Evolutionary conservation across 176 grass and related monocot genomes (phyloP).

Genomic region (Raddia distichophylla): DNA sequence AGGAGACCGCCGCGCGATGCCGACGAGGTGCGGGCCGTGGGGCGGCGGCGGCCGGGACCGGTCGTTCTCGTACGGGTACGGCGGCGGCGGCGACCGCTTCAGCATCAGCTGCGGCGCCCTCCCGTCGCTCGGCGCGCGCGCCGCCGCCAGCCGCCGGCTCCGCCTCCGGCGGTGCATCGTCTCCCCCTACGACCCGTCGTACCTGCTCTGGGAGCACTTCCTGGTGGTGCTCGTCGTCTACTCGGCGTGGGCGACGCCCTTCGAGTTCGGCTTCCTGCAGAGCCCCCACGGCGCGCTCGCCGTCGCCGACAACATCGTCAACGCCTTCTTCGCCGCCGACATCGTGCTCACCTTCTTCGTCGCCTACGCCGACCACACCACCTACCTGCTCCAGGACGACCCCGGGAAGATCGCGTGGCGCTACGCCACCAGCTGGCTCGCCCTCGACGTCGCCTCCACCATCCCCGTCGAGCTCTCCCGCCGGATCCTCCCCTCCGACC

Average conservation of each 20-base stretch:
- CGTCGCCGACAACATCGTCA: constrained; percentile 55
- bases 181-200: constrained; percentile 64
- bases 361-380: constrained; percentile 49
- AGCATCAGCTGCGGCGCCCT: constrained; percentile 33
- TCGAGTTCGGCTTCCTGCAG: constrained; percentile 73
- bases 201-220: constrained; percentile 43
- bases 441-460: constrained; percentile 52
- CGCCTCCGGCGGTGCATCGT: constrained; percentile 55
- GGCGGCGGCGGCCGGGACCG: neutral
- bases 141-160: constrained; percentile 32
- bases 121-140: constrained; percentile 56
- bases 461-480: constrained; percentile 30
- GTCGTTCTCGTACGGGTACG: neutral
- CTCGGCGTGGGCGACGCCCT: constrained; percentile 73
- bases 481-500: neutral
- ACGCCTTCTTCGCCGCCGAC: constrained; percentile 71
- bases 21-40: neutral
- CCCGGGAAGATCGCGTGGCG: constrained; percentile 57
- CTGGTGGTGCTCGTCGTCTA: constrained; percentile 57
- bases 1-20: neutral
- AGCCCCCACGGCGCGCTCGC: constrained; percentile 41
- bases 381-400: constrained; percentile 63
- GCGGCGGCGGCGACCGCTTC: neutral
- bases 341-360: constrained; percentile 87
- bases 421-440: constrained; percentile 40